These are phyloP conservation scores for Lithocarpus polystachyus DNA, from an alignment of 306 rosid genomes.

Conservation along the genomic window DNA sequence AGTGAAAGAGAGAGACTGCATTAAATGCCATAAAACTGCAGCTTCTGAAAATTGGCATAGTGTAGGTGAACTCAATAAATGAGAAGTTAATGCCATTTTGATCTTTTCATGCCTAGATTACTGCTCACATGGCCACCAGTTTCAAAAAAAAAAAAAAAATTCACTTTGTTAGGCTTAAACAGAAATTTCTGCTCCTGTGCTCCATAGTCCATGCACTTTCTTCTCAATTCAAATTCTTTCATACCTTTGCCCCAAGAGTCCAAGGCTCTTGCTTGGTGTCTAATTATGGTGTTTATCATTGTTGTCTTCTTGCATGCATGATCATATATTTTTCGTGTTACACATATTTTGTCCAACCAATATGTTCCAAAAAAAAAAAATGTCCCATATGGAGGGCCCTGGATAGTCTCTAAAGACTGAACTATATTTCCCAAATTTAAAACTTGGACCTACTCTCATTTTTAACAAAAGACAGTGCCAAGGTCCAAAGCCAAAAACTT, in stretches of 20 bases:
- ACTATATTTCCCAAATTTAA: too few species aligned
- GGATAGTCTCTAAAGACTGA: too few species aligned
- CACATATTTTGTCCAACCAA: too few species aligned
- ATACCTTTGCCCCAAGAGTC: neutral
- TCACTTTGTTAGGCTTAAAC: neutral
- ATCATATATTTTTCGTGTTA: too few species aligned
- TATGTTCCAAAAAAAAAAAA: too few species aligned
- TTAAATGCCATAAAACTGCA: slow-evolving; percentile 61
- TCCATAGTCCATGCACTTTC: slow-evolving; percentile 11
- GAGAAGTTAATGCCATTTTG: slow-evolving; percentile 67
- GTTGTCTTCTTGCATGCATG: neutral
- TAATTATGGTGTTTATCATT: neutral
- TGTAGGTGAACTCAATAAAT: slow-evolving; percentile 70
- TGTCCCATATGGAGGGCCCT: too few species aligned
- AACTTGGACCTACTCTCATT: too few species aligned
- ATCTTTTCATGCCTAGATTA: slow-evolving; percentile 53
- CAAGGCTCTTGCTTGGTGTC: neutral
- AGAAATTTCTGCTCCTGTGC: neutral
- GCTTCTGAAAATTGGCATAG: slow-evolving; percentile 38
- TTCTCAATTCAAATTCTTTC: slow-evolving; percentile 1
- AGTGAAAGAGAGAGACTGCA: slow-evolving; percentile 28
- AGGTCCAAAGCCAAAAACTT: too few species aligned
- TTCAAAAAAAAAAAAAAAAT: too few species aligned
- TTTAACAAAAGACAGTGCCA: too few species aligned
- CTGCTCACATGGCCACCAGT: slow-evolving; percentile 26